A percentile compares a stretch with the other conserved stretches of the same genome.
These are phyloP conservation scores for Hortiboletus campestris DNA, from an alignment of 768 basidiomycete species.

Conservation along the genomic window DNA sequence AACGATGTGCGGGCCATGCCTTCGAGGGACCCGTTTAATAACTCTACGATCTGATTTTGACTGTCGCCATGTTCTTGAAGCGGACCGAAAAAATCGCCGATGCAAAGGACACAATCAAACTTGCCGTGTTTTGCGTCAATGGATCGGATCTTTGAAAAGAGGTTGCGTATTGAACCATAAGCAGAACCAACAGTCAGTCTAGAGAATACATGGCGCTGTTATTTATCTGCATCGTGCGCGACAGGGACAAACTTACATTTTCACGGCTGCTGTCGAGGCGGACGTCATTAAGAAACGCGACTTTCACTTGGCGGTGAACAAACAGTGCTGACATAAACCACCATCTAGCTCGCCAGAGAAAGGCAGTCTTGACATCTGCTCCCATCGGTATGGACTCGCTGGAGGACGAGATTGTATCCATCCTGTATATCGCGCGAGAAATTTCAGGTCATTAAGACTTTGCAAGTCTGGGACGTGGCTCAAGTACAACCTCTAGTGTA, in stretches of 20 bases:
- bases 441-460: slow-evolving; percentile 64
- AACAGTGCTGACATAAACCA: slow-evolving; percentile 27
- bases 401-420: slow-evolving; percentile 84
- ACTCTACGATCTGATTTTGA: slow-evolving; percentile 53
- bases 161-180: slow-evolving; percentile 65
- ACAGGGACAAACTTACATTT: slow-evolving; percentile 28
- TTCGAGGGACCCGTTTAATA: slow-evolving; percentile 67
- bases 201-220: background rate
- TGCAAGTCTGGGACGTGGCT: slow-evolving; percentile 15
- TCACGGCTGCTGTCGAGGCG: slow-evolving; percentile 22
- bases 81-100: slow-evolving; percentile 83
- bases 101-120: slow-evolving; percentile 80
- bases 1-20: slow-evolving; percentile 39
- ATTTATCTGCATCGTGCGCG: background rate
- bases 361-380: no score
- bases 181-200: slow-evolving; percentile 83
- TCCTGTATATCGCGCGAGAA: slow-evolving; percentile 88
- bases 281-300: slow-evolving; percentile 21
- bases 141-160: slow-evolving; percentile 76
- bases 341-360: no score
- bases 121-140: slow-evolving; percentile 93
- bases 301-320: background rate
- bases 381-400: slow-evolving; percentile 46
- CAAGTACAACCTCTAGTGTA: slow-evolving; percentile 56
- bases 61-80: slow-evolving; percentile 34